phyloP scores from a whole-genome alignment of 768 basidiomycete species.

The Mycena galericulata region DNA sequence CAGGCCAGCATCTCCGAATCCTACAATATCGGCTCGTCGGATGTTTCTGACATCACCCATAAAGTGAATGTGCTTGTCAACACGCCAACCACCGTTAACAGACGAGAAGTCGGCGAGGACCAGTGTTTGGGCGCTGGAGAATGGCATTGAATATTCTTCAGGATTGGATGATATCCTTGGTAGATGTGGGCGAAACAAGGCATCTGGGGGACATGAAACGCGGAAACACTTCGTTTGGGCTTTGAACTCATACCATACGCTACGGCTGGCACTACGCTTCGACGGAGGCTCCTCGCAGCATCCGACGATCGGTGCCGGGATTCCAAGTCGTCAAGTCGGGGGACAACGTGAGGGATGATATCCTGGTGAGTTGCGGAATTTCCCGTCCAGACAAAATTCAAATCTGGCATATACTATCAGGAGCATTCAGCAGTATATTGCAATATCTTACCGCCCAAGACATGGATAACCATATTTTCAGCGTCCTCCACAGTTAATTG shows the following conservation, averaged over 20 bases:
- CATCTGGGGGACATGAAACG: not conserved
- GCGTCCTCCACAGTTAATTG: not conserved
- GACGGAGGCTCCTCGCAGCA: not conserved
- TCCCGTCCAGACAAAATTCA: not conserved
- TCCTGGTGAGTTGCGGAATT: not conserved
- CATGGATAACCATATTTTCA: not conserved
- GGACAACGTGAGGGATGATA: no score
- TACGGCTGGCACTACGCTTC: not conserved
- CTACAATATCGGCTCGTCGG: conserved; percentile 8
- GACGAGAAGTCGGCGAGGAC: conserved; percentile 1
- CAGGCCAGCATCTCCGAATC: not conserved
- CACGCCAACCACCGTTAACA: conserved; percentile 3
- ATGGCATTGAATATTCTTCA: not conserved
- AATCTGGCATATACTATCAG: conserved; percentile 1
- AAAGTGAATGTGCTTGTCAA: conserved; percentile 1
- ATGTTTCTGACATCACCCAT: conserved; percentile 4
- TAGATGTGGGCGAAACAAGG: not conserved
- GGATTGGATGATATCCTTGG: not conserved
- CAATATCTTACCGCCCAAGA: not conserved
- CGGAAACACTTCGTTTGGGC: not conserved
- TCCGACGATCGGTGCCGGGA: not conserved
- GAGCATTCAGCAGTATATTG: not conserved
- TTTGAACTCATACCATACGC: not conserved
- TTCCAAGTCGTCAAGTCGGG: not conserved
- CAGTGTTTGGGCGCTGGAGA: no score